phyloP scores from a whole-genome alignment of 2,329 filamentous ascomycete genomes.

The Botrytis cinerea region DNA sequence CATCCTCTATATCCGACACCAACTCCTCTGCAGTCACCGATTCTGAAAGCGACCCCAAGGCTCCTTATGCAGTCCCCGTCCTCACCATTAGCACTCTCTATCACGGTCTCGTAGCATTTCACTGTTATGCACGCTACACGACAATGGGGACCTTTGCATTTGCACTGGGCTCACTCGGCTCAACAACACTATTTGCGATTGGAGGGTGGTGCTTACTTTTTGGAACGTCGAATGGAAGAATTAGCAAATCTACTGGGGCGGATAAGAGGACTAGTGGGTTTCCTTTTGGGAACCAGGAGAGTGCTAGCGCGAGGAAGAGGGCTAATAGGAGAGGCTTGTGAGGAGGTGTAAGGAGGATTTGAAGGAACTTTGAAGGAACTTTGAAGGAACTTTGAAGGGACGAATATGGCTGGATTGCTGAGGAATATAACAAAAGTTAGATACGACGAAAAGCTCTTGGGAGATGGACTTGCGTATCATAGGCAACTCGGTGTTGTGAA shows the following conservation, averaged over 20 bases:
- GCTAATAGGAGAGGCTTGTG: constrained; percentile 18
- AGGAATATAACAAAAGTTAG: background rate
- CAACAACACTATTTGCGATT: constrained; percentile 52
- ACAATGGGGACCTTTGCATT: constrained; percentile 53
- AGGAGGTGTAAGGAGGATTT: background rate
- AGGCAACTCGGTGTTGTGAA: background rate
- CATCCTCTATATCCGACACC: constrained; percentile 43
- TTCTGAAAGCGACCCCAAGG: constrained; percentile 50
- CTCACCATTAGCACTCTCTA: constrained; percentile 59
- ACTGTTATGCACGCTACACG: constrained; percentile 60
- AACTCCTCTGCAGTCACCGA: constrained; percentile 44
- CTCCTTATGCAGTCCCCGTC: constrained; percentile 60
- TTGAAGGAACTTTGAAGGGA: background rate
- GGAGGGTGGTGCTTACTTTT: constrained; percentile 59
- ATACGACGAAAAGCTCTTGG: background rate
- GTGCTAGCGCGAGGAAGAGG: constrained; percentile 39
- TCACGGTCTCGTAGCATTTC: constrained; percentile 57
- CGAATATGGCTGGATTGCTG: background rate
- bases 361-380: background rate
- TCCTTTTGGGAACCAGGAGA: constrained; percentile 62
- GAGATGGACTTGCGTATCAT: background rate
- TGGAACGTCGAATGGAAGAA: constrained; percentile 54
- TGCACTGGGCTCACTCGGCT: constrained; percentile 53
- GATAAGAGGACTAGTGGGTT: constrained; percentile 68
- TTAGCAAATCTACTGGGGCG: constrained; percentile 63